These are phyloP conservation scores for Neurospora sp. DNA, from an alignment of 495 filamentous ascomycete genomes.

Conservation along the genomic window DNA sequence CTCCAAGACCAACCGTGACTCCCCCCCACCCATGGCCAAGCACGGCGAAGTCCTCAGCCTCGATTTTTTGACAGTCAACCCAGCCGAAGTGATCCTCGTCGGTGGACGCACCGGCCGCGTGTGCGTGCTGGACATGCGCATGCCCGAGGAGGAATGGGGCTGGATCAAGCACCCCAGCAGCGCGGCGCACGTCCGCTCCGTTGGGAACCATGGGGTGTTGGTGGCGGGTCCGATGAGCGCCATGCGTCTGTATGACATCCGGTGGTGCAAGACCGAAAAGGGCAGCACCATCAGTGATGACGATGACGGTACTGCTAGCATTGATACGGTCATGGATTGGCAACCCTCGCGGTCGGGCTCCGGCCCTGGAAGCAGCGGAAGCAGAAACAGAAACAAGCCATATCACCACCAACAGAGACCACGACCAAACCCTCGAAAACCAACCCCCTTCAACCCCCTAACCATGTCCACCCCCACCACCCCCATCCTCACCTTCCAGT, in stretches of 20 bases:
- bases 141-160: conserved; percentile 9
- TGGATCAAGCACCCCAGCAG: conserved; percentile 17
- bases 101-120: conserved; percentile 28
- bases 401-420: background rate
- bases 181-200: conserved; percentile 23
- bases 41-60: conserved; percentile 15
- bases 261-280: conserved; percentile 4
- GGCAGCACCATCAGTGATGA: background rate
- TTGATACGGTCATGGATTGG: background rate
- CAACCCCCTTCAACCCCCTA: background rate
- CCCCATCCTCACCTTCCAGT: conserved; percentile 27
- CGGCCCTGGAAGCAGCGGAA: conserved; percentile 3
- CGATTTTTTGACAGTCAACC: conserved; percentile 19
- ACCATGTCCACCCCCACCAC: background rate
- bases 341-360: background rate
- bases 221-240: conserved; percentile 25
- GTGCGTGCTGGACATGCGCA: conserved; percentile 23
- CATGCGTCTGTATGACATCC: conserved; percentile 32
- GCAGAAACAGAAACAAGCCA: background rate
- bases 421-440: background rate
- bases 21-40: background rate
- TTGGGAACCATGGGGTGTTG: conserved; percentile 25
- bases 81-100: conserved; percentile 20
- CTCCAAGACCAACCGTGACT: background rate
- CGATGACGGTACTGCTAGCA: background rate